Conservation (phyloP, 495 filamentous ascomycete genomes). For the Daldinia grandis region DNA sequence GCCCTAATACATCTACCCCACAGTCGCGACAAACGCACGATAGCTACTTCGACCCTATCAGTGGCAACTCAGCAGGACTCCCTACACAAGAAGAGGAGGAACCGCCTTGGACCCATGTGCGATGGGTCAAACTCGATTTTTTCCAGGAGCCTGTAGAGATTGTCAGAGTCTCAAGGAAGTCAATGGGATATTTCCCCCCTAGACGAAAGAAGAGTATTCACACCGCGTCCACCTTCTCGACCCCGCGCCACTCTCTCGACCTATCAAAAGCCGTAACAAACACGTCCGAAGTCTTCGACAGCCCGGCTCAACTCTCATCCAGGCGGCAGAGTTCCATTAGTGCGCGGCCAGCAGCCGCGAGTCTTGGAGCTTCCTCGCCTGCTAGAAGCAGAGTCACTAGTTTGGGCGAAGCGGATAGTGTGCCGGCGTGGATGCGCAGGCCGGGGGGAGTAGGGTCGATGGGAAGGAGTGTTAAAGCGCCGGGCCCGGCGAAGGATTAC, state of each 20-base stretch:
- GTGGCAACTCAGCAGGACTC: constrained; percentile 43
- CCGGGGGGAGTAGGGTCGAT: constrained; percentile 89
- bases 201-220: constrained; percentile 78
- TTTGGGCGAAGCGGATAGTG: constrained; percentile 40
- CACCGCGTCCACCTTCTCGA: constrained; percentile 64
- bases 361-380: constrained; percentile 38
- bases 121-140: constrained; percentile 83
- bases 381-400: constrained; percentile 47
- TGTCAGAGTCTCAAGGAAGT: constrained; percentile 79
- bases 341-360: constrained; percentile 38
- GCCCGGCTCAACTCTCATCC: constrained; percentile 50
- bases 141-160: constrained; percentile 79
- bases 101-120: constrained; percentile 80
- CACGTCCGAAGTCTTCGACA: constrained; percentile 48
- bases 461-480: constrained; percentile 68
- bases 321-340: constrained; percentile 52
- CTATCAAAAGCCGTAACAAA: constrained; percentile 54
- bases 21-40: constrained; percentile 35
- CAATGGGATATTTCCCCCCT: constrained; percentile 91
- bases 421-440: constrained; percentile 69
- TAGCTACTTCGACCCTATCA: constrained; percentile 51
- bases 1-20: constrained; percentile 14
- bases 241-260: constrained; percentile 70
- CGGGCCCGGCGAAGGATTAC: constrained; percentile 81
- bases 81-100: constrained; percentile 48